These are phyloP conservation scores for grape (Vitis vinifera) DNA, from an alignment of 164 flowering plant genomes.

Conservation along the genomic window ASM3070453v1 NC_081823.1:1417501-1418000, in stretches of 20 bases:
- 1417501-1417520: neutral
- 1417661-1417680: conserved; percentile 34
- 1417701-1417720: too few species aligned
- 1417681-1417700: too few species aligned
- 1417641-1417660: conserved; percentile 75
- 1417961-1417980: conserved; percentile 82
- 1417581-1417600: conserved; percentile 76
- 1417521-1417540: neutral
- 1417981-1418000: conserved; percentile 67
- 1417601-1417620: conserved; percentile 91
- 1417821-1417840: too few species aligned
- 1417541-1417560: neutral
- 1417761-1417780: too few species aligned
- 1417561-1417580: conserved; percentile 1
- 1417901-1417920: neutral
- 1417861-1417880: too few species aligned
- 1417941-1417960: conserved; percentile 96
- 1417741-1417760: too few species aligned
- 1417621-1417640: conserved; percentile 99
- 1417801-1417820: too few species aligned
- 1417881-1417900: too few species aligned
- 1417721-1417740: too few species aligned
- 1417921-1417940: conserved; percentile 59
- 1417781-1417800: too few species aligned
- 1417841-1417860: too few species aligned